phyloP scores from a whole-genome alignment of 495 filamentous ascomycete species.

The Penicillium macrosclerotiorum region DNA sequence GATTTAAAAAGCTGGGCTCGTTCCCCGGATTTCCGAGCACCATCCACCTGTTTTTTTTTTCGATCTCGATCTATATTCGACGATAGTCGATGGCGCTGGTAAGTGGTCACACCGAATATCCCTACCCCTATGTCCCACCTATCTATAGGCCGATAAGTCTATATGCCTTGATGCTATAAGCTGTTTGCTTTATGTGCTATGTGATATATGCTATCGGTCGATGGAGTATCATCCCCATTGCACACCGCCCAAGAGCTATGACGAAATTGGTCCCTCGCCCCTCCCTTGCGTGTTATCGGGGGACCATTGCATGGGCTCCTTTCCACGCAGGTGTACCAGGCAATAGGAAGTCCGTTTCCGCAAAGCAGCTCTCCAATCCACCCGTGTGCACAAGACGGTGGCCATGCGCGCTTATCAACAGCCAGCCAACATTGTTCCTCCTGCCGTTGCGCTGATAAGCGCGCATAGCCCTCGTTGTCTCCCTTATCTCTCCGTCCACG shows the following conservation, averaged over 20 bases:
- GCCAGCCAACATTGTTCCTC: not conserved
- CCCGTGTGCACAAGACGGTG: no score
- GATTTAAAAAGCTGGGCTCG: constrained; percentile 13
- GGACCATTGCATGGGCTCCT: no score
- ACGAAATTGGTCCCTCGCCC: no score
- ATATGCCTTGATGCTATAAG: not conserved
- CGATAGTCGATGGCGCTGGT: constrained; percentile 11
- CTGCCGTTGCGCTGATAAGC: constrained; percentile 12
- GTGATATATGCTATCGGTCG: no score
- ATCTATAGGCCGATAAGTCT: not conserved
- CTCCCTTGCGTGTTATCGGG: constrained; percentile 15
- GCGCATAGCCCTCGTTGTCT: not conserved
- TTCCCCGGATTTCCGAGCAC: constrained; percentile 24
- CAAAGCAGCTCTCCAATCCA: no score
- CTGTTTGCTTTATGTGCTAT: no score
- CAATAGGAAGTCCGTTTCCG: no score
- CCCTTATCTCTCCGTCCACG: constrained; percentile 10
- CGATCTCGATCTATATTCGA: constrained; percentile 8
- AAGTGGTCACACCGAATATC: no score
- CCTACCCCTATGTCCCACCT: not conserved
- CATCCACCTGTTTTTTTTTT: constrained; percentile 2
- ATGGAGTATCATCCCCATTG: no score
- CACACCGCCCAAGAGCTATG: no score
- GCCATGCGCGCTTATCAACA: not conserved
- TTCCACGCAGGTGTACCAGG: no score